These are phyloP conservation scores for Sporobolomyces phaffii DNA, from an alignment of 768 basidiomycete genomes.

Conservation along the genomic window DNA sequence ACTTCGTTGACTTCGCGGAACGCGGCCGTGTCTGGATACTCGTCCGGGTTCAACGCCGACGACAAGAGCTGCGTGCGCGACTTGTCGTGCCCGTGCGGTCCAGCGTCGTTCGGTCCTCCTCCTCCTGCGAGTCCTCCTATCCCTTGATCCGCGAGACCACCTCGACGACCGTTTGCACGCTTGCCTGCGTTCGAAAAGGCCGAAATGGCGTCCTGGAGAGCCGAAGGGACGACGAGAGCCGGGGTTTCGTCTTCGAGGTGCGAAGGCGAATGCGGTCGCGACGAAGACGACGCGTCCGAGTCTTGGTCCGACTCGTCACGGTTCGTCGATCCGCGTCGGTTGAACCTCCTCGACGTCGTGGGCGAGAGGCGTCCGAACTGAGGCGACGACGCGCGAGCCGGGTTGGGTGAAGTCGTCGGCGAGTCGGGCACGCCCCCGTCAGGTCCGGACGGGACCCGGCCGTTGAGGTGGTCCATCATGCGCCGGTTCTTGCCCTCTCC, in stretches of 20 bases:
- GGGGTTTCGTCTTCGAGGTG: conserved; percentile 9
- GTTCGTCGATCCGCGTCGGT: background rate
- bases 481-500: conserved; percentile 23
- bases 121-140: background rate
- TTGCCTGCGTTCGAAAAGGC: conserved; percentile 33
- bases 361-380: conserved; percentile 7
- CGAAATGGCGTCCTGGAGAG: conserved; percentile 25
- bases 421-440: background rate
- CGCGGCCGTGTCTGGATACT: conserved; percentile 41
- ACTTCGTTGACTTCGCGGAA: conserved; percentile 41
- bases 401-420: conserved; percentile 20
- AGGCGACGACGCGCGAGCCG: conserved; percentile 4
- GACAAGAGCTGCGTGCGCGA: background rate
- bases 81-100: no score
- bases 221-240: conserved; percentile 12
- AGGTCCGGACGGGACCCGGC: background rate
- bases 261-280: conserved; percentile 5
- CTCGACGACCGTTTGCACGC: conserved; percentile 23
- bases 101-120: background rate
- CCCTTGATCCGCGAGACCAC: conserved; percentile 35
- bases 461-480: conserved; percentile 27
- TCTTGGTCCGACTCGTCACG: background rate
- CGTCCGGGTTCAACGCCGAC: conserved; percentile 21
- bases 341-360: background rate
- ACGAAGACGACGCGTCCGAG: background rate